Base-by-base conservation (phyloP, 164 flowering plant species). In the Litsea cubeba region DNA sequence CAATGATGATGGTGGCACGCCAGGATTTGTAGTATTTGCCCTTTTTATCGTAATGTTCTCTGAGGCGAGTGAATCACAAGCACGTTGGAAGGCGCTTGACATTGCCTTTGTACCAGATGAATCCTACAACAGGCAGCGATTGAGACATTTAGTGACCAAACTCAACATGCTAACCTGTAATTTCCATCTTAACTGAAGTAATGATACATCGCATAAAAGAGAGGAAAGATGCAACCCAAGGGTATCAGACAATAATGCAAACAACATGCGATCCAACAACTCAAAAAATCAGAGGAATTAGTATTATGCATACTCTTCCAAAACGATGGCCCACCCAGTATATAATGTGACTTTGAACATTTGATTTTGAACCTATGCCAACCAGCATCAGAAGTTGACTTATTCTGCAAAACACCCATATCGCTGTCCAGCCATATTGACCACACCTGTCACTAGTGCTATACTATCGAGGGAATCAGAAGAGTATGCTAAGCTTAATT, bases 1-100 rank as follows among this genome's bases (percentile, higher is more conserved):
- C 83, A 95, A 76, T 23, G 99, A 95, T 32, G 99, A 93, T 70
- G 99, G 99, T 69, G 99, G 99, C 72, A 95, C 81, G 75, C 99
- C 99, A 69, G 99, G 99, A 86, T 95, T 95, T 73, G 92, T 81
- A 63, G 72, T 68, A 75, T 68, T 88, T 26, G 99, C 96, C 2
- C 66, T 76, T 20, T 87, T 82, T 65, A 93, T 74, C 64, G 63
- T 75, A 70, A 93, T 68, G 68, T 77, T 76, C 24, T 89, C 85
- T 28, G 86, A 78, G 50, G 72, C 73, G 11, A 93, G 89, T 28
- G 96, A 90, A 49, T 79, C 85, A 79, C 79, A 81, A 72, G 96
- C 99, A 77, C 8, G 78, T 50, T 78, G 73, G 3, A 95, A 75
- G 35, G 96, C 97, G 79, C 77, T 75, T 82, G 86, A 73, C 68